These are phyloP conservation scores for Silene latifolia DNA, from an alignment of 148 eudicot species.

Conservation along the genomic window DNA sequence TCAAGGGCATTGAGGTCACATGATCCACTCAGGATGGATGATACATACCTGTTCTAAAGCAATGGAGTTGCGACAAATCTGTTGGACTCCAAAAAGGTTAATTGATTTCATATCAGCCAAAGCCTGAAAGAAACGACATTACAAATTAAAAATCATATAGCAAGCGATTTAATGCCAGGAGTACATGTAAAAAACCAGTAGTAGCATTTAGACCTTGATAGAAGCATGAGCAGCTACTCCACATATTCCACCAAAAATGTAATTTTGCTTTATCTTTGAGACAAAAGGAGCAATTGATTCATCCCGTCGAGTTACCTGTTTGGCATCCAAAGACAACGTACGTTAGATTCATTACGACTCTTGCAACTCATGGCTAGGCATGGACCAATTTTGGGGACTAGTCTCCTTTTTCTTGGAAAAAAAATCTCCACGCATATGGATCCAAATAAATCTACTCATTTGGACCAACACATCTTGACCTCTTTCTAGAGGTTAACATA, in stretches of 20 bases:
- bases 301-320: conserved; percentile 90
- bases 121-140: conserved; percentile 47
- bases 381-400: too few species aligned
- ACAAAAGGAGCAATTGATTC: conserved; percentile 92
- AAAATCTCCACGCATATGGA: background rate
- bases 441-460: background rate
- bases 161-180: background rate
- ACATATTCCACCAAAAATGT: conserved; percentile 95
- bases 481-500: too few species aligned
- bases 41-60: conserved; percentile 85
- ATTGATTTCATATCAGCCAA: conserved; percentile 84
- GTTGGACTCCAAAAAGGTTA: conserved; percentile 98
- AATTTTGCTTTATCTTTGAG: conserved; percentile 68
- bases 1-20: background rate
- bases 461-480: too few species aligned
- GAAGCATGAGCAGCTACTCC: conserved; percentile 78
- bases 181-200: conserved; percentile 10
- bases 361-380: background rate
- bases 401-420: too few species aligned
- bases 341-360: conserved; percentile 5
- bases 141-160: conserved; percentile 19
- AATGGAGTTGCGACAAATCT: conserved; percentile 95
- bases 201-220: conserved; percentile 57
- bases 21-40: conserved; percentile 8
- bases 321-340: conserved; percentile 20